phyloP scores from a whole-genome alignment of 2,329 filamentous ascomycete species.

The Fusarium ramigenum region DNA sequence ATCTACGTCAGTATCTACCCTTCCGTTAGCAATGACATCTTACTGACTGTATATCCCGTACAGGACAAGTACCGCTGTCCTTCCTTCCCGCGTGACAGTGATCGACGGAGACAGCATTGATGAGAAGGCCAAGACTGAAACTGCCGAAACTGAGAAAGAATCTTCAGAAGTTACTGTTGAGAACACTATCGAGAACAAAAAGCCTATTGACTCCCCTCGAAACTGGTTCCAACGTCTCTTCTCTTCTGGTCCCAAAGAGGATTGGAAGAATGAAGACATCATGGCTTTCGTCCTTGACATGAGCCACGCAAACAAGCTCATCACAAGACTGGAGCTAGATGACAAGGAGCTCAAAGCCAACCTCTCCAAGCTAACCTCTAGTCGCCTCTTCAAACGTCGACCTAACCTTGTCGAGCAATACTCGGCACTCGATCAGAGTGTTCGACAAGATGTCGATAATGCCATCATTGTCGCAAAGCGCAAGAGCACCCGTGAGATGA shows the following conservation, averaged over 20 bases:
- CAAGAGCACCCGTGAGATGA: not conserved
- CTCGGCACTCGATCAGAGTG: not conserved
- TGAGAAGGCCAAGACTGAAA: not conserved
- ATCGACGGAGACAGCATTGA: not conserved
- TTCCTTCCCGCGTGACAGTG: not conserved
- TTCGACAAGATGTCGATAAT: not conserved
- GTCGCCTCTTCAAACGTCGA: not conserved
- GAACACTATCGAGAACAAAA: no score
- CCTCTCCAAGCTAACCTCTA: not conserved
- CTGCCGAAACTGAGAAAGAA: accelerated
- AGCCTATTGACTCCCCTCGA: accelerated
- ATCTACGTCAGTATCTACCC: not conserved
- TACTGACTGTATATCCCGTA: not conserved
- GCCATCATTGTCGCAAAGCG: not conserved
- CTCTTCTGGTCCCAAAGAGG: not conserved
- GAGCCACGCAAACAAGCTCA: not conserved
- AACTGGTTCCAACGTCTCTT: not conserved
- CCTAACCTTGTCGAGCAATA: not conserved
- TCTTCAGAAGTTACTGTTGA: no score
- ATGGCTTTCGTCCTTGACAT: not conserved
- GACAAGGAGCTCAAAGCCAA: not conserved
- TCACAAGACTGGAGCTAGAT: not conserved
- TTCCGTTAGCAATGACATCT: accelerated
- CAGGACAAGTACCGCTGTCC: not conserved
- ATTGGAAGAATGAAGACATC: not conserved